Evolutionary conservation across 805 yeast genomes (phyloP), one percentile per base, ranked within the genome.

Genomic region (Saccharomycopsis amapae): DNA sequence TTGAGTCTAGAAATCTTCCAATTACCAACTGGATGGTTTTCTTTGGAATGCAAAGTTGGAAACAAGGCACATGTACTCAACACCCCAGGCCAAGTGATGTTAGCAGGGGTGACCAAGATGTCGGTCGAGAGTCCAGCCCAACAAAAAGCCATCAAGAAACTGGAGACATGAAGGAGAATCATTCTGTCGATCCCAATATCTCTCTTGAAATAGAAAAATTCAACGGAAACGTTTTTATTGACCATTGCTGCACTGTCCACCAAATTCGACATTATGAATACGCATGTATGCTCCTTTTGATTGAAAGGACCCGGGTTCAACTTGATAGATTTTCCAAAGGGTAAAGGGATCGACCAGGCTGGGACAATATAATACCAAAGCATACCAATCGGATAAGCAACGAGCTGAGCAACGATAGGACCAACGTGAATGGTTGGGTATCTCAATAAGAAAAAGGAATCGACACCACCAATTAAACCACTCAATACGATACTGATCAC

Each of bases 271-370:
- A 66, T 58, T 30, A 68, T 50, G 51, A 85, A 73, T 1, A 80
- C 67, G 46, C 79, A 67, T 78, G 77, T 76, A 57, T 80, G 85
- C 55, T 79, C 85, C 56, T 79, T 79, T 51, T 59, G 65, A 22
- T 68, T 63, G 79, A 82, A 81, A 10, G 82, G 81, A 7, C 85
- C 82, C 2, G 80, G 81, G 58, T 76, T 77, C 45, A 78, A 58
- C 3, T 68, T 64, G 46, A 59, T 53, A 51, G 66, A 63, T 25
- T 55, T 63, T 42, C 77, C 72, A 34, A 57, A 50, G n/a, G 13
- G 25, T 32, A 66, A 31, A 4, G 58, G 63, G 53, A 72, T 55
- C 5, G 69, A 51, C 62, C 64, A 66, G 48, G 69, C 69, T 19
- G 82, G 81, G 20, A 75, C 44, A 35, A 65, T 48, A 32, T 53